Evolutionary conservation across 169 alveolate species (phyloP).

Genomic region (Plasmodium inui): DNA sequence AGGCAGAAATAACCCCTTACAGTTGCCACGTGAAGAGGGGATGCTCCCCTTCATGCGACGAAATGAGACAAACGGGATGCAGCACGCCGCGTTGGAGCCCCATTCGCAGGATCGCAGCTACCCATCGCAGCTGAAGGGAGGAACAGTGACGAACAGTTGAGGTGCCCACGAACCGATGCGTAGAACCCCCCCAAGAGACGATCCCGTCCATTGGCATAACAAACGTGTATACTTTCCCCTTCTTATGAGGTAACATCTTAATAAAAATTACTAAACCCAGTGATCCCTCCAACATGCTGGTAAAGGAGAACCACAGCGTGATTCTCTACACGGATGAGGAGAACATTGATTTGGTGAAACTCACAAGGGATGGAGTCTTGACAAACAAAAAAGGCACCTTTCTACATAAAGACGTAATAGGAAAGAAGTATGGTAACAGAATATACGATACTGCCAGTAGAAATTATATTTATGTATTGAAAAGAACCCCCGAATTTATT

Average conservation of each 20-base stretch:
- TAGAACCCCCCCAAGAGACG: neutral
- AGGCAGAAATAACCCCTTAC: neutral
- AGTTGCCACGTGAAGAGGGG: neutral
- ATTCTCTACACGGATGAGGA: constrained; percentile 56
- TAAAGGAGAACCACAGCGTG: constrained; percentile 50
- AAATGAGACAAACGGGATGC: neutral
- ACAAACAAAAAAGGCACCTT: constrained; percentile 71
- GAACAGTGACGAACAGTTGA: neutral
- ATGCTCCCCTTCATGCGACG: neutral
- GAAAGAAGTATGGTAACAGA: constrained; percentile 77
- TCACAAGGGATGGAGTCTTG: constrained; percentile 5
- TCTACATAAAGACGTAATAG: constrained; percentile 67
- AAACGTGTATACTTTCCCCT: neutral
- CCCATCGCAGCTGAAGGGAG: neutral
- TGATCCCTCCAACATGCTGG: neutral
- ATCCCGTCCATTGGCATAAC: neutral
- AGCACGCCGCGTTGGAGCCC: neutral
- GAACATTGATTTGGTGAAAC: constrained; percentile 31
- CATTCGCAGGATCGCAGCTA: neutral
- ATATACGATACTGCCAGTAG: constrained; percentile 65
- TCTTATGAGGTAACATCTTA: neutral
- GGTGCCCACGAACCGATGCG: neutral
- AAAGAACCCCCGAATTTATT: constrained; percentile 85
- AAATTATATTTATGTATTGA: constrained; percentile 60
- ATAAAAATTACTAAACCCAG: neutral